A percentile compares a stretch with the other conserved stretches of the same genome.
phyloP scores from a whole-genome alignment of 2,329 filamentous ascomycete genomes.

The Fusarium napiforme region DNA sequence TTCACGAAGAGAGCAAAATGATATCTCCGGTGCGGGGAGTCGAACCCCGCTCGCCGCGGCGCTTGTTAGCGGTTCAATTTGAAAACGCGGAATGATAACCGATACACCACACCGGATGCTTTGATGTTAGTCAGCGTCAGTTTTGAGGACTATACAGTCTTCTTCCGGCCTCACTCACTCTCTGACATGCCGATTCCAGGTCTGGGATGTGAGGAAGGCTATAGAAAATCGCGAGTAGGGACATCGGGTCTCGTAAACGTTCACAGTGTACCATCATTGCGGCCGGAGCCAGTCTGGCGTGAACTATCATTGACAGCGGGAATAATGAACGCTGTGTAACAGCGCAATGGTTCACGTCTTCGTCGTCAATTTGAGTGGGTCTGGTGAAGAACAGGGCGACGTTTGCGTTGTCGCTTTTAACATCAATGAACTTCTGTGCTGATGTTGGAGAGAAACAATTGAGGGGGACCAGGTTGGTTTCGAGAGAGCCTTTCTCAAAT shows the following conservation, averaged over 20 bases:
- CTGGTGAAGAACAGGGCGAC: accelerated
- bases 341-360: accelerated
- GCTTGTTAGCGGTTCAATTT: too few species aligned
- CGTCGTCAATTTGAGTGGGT: not conserved
- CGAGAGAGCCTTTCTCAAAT: too few species aligned
- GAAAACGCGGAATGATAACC: constrained; percentile 34
- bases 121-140: not conserved
- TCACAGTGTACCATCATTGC: not conserved
- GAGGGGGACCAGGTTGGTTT: too few species aligned
- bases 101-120: constrained; percentile 30
- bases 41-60: constrained; percentile 29
- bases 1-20: not conserved
- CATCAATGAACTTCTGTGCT: too few species aligned
- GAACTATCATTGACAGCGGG: not conserved
- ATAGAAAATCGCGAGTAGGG: too few species aligned
- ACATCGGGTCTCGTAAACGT: accelerated
- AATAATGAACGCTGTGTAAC: not conserved
- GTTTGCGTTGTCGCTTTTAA: not conserved
- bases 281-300: not conserved
- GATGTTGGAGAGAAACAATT: too few species aligned
- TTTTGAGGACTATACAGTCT: accelerated
- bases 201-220: not conserved
- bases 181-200: not conserved
- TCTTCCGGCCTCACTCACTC: accelerated
- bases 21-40: constrained; percentile 20